Conservation (phyloP, 2,329 filamentous ascomycete genomes). For the Colletotrichum sp. region DNA sequence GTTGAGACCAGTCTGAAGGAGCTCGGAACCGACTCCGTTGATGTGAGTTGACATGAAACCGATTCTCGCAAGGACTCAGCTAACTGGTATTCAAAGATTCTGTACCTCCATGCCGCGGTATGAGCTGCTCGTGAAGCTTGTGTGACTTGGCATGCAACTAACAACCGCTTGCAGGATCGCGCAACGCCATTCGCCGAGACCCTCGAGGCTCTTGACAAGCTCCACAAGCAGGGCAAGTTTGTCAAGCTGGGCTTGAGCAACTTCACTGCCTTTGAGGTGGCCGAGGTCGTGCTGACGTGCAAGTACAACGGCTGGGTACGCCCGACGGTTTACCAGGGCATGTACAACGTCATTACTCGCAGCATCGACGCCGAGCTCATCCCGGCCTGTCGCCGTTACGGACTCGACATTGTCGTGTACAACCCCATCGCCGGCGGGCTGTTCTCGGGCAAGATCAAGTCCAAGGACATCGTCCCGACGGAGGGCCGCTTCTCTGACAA, state of each 20-base stretch:
- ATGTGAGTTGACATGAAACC: constrained; percentile 48
- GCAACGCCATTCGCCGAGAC: constrained; percentile 80
- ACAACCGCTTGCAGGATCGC: constrained; percentile 46
- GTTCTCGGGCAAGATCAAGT: constrained; percentile 81
- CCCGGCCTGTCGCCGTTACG: constrained; percentile 75
- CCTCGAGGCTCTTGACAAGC: constrained; percentile 75
- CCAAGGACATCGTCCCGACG: constrained; percentile 62
- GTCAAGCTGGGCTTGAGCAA: constrained; percentile 81
- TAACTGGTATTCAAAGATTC: constrained; percentile 50
- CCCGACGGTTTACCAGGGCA: constrained; percentile 84
- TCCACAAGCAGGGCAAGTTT: constrained; percentile 89
- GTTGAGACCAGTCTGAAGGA: constrained; percentile 74
- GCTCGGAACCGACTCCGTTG: constrained; percentile 74
- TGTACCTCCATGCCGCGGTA: constrained; percentile 74
- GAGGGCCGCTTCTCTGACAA: constrained; percentile 74
- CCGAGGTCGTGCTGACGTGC: constrained; percentile 82
- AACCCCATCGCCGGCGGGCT: constrained; percentile 84
- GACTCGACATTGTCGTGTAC: constrained; percentile 80
- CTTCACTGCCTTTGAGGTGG: constrained; percentile 86
- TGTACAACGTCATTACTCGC: constrained; percentile 85
- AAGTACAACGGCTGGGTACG: constrained; percentile 81
- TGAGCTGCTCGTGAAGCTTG: neutral
- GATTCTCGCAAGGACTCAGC: neutral
- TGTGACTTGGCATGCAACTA: neutral
- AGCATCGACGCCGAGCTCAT: constrained; percentile 78